Conservation (phyloP, 108 stramenopile species). For the Epithemia pelagica region DNA sequence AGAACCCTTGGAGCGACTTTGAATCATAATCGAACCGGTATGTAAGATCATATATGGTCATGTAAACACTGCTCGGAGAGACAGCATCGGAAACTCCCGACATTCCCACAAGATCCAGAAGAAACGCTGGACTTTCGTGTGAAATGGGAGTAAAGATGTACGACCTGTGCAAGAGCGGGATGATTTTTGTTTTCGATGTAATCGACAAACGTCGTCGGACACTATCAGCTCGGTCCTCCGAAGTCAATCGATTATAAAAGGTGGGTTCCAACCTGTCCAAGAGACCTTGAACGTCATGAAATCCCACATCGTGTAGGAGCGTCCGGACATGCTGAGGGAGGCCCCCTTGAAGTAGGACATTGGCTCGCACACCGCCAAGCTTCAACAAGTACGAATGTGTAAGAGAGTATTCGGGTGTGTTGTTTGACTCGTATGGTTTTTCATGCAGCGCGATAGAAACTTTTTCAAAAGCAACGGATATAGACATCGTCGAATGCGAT, state of each 20-base stretch:
- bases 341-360: background rate
- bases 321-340: background rate
- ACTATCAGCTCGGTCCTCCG: constrained; percentile 7
- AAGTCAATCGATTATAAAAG: background rate
- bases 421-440: background rate
- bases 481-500: background rate
- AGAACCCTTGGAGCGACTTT: constrained; percentile 35
- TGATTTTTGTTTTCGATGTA: background rate
- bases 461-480: background rate
- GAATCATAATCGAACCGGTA: constrained; percentile 46
- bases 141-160: constrained; percentile 56
- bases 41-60: constrained; percentile 66
- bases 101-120: constrained; percentile 42
- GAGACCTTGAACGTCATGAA: background rate
- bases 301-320: background rate
- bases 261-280: background rate
- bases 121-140: constrained; percentile 53
- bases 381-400: background rate
- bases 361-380: background rate
- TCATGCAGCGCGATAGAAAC: background rate
- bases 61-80: constrained; percentile 28
- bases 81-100: constrained; percentile 15
- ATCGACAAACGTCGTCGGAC: constrained; percentile 10
- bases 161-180: constrained; percentile 59
- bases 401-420: background rate